Conservation (phyloP, 208 protist genomes). For the Trichomonas gallinae region DNA sequence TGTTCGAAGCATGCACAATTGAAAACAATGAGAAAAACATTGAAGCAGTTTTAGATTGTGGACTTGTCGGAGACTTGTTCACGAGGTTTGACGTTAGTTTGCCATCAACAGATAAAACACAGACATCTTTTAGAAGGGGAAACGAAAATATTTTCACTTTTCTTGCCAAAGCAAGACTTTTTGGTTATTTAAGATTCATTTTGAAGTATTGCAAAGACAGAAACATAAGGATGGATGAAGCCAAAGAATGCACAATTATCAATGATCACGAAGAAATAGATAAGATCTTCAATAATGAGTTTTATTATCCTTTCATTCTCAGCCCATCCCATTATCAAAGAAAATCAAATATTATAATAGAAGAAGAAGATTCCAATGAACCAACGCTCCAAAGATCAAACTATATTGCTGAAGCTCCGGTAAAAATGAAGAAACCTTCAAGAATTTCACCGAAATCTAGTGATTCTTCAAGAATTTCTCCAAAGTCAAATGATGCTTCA, state of each 20-base stretch:
- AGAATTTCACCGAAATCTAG: no score
- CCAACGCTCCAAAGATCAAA: no score
- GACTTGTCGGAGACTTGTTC: background rate
- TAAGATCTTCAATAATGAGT: background rate
- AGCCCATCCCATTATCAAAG: no score
- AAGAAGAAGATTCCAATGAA: no score
- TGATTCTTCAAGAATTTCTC: no score
- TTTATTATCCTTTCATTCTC: no score
- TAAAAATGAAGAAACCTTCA: no score
- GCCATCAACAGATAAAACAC: no score
- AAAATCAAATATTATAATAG: no score
- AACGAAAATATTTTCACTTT: background rate
- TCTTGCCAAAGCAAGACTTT: background rate
- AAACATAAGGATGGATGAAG: background rate
- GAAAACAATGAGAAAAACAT: background rate
- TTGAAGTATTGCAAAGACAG: background rate
- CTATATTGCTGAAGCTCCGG: no score
- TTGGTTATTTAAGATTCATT: background rate
- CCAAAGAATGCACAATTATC: background rate
- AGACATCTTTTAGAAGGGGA: background rate
- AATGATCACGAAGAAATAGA: background rate
- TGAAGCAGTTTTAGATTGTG: background rate
- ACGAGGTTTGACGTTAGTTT: background rate
- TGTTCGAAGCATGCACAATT: background rate
- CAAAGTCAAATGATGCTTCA: no score